Conservation (phyloP, 2,329 filamentous ascomycete species). For the Fusarium xyrophilum region DNA sequence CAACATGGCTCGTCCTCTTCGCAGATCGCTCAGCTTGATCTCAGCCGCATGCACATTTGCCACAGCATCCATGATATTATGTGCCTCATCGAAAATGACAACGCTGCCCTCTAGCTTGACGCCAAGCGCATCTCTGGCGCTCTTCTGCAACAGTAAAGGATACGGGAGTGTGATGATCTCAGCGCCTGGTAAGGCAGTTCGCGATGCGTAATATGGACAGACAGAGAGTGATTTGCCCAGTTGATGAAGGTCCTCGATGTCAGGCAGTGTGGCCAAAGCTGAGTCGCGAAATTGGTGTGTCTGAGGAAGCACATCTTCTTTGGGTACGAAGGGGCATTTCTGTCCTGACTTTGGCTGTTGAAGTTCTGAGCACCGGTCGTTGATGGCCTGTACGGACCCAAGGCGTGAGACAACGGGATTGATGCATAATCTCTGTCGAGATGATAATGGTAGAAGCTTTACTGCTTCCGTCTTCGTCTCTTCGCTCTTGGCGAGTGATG, state of each 20-base stretch:
- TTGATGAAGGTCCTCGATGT: constrained; percentile 88
- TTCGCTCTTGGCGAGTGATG: constrained; percentile 44
- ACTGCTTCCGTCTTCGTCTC: constrained; percentile 53
- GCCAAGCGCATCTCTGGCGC: constrained; percentile 83
- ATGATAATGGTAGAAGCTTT: constrained; percentile 84
- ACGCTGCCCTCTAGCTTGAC: constrained; percentile 87
- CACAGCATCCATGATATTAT: constrained; percentile 97
- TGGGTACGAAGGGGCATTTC: constrained; percentile 79
- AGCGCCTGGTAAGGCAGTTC: constrained; percentile 79
- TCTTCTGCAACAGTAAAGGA: constrained; percentile 84
- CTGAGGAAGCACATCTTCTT: constrained; percentile 73
- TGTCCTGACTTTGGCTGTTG: constrained; percentile 70
- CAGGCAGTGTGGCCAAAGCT: constrained; percentile 81
- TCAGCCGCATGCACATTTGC: constrained; percentile 83
- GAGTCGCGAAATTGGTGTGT: constrained; percentile 86
- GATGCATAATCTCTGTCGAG: constrained; percentile 87
- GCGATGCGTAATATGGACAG: constrained; percentile 96
- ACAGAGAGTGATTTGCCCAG: constrained; percentile 81
- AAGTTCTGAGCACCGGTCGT: constrained; percentile 89
- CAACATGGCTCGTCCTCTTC: constrained; percentile 75
- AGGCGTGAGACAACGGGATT: constrained; percentile 81
- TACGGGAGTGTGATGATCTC: constrained; percentile 95
- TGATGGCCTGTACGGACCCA: constrained; percentile 78
- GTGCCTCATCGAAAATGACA: constrained; percentile 96
- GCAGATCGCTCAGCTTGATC: constrained; percentile 75